Conservation (phyloP, 257 asterid species). For the Solanum appendiculatum region DNA sequence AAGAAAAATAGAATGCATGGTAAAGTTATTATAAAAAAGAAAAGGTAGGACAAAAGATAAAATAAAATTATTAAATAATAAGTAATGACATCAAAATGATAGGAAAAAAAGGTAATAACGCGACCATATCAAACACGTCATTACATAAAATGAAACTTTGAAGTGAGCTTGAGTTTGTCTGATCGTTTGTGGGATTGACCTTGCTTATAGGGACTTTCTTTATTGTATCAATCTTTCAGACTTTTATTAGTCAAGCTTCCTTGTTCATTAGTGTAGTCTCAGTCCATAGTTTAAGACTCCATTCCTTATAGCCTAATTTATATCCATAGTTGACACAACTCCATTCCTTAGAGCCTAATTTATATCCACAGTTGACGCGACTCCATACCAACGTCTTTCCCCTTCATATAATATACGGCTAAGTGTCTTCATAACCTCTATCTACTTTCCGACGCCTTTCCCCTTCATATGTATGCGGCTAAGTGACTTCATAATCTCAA, state of each 20-base stretch:
- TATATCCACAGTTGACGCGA: background rate
- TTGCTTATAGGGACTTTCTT: background rate
- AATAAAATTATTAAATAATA: too few species aligned
- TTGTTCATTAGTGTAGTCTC: background rate
- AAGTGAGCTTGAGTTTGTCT: too few species aligned
- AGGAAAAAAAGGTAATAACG: background rate
- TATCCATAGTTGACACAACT: background rate
- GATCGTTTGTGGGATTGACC: too few species aligned
- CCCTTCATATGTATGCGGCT: background rate
- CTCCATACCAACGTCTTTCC: too few species aligned
- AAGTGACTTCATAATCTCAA: background rate
- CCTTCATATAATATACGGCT: background rate
- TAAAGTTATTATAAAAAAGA: too few species aligned
- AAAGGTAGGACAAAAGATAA: too few species aligned
- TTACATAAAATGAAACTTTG: background rate
- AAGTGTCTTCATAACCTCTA: background rate
- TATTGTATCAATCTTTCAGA: background rate
- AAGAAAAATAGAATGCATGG: background rate
- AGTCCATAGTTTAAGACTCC: background rate
- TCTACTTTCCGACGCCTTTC: too few species aligned
- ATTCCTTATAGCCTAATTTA: background rate
- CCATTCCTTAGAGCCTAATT: background rate
- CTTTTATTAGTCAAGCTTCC: background rate
- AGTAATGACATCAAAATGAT: background rate
- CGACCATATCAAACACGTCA: too few species aligned